phyloP scores from a whole-genome alignment of 2,329 filamentous ascomycete species.

The Rhexocercosporidium sp. region DNA sequence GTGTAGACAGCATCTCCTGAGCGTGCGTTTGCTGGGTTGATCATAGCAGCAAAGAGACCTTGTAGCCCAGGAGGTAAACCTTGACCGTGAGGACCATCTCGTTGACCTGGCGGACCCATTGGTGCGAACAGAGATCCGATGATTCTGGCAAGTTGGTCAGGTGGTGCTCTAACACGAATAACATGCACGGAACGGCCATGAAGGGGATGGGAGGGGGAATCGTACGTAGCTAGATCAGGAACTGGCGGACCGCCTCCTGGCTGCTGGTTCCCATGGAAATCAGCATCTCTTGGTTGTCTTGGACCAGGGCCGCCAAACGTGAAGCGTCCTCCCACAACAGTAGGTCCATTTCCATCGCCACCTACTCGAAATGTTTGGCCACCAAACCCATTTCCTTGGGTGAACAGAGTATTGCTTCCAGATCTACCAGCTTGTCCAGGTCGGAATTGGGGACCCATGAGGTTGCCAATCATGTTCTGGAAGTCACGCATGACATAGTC shows the following conservation, averaged over 20 bases:
- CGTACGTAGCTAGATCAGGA: conserved; percentile 54
- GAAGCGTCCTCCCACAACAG: conserved; percentile 36
- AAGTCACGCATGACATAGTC: conserved; percentile 44
- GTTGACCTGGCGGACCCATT: conserved; percentile 30
- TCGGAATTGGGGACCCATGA: conserved; percentile 45
- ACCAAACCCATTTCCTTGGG: conserved; percentile 18
- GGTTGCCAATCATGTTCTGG: conserved; percentile 51
- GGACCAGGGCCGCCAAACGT: conserved; percentile 42
- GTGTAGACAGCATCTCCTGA: conserved; percentile 86
- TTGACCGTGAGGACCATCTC: conserved; percentile 28
- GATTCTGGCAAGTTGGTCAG: conserved; percentile 39
- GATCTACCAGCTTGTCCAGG: conserved; percentile 39
- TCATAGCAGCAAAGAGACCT: conserved; percentile 57
- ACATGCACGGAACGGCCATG: conserved; percentile 30
- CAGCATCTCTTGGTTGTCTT: conserved; percentile 55
- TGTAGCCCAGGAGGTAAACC: conserved; percentile 51
- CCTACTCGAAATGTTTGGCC: conserved; percentile 23
- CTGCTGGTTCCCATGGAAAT: conserved; percentile 49
- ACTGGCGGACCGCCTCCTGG: conserved; percentile 50
- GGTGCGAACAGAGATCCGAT: conserved; percentile 37
- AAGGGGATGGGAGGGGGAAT: conserved; percentile 28
- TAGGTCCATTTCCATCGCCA: conserved; percentile 30
- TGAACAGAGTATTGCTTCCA: conserved; percentile 38
- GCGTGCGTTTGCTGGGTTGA: conserved; percentile 57
- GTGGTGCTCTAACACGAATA: conserved; percentile 32